These are phyloP conservation scores for Botryotinia globosa DNA, from an alignment of 2,329 filamentous ascomycete genomes.

Conservation along the genomic window DNA sequence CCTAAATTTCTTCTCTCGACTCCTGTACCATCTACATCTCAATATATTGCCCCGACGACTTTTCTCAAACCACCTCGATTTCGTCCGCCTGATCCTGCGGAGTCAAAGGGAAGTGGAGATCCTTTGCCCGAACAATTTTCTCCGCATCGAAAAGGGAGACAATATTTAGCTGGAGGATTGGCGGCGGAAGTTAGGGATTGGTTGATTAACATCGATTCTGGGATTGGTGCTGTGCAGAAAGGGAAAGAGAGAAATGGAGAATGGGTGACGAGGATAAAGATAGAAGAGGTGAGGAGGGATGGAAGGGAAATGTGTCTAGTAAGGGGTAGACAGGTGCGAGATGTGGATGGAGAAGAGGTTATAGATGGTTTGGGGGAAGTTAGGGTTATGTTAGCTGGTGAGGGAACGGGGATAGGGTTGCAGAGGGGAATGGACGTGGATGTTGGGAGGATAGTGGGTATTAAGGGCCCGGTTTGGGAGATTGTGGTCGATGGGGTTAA, in stretches of 20 bases:
- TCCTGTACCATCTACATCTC: constrained; percentile 28
- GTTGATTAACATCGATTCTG: constrained; percentile 45
- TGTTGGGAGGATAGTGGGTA: constrained; percentile 33
- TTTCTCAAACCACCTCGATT: constrained; percentile 39
- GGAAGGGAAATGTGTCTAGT: constrained; percentile 35
- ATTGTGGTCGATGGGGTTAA: constrained; percentile 34
- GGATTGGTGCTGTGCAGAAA: not conserved
- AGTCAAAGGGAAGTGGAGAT: constrained; percentile 26
- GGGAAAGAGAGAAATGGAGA: constrained; percentile 25
- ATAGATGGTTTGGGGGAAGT: constrained; percentile 26
- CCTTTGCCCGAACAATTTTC: constrained; percentile 53
- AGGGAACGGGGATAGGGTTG: constrained; percentile 30
- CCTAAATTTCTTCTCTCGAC: constrained; percentile 37
- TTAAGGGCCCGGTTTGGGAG: constrained; percentile 40
- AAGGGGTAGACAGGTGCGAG: constrained; percentile 30
- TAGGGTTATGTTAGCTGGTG: constrained; percentile 37
- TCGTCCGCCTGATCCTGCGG: constrained; percentile 32
- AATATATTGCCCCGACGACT: constrained; percentile 17
- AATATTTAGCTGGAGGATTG: constrained; percentile 48
- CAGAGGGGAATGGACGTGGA: constrained; percentile 32
- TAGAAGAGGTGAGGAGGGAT: constrained; percentile 34
- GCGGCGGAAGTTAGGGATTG: constrained; percentile 49
- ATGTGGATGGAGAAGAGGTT: constrained; percentile 20
- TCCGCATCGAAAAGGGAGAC: constrained; percentile 48
- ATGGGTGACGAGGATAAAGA: constrained; percentile 35